These are phyloP conservation scores for Tolypocladium ophioglossoides DNA, from an alignment of 2,329 filamentous ascomycete genomes.

Conservation along the genomic window DNA sequence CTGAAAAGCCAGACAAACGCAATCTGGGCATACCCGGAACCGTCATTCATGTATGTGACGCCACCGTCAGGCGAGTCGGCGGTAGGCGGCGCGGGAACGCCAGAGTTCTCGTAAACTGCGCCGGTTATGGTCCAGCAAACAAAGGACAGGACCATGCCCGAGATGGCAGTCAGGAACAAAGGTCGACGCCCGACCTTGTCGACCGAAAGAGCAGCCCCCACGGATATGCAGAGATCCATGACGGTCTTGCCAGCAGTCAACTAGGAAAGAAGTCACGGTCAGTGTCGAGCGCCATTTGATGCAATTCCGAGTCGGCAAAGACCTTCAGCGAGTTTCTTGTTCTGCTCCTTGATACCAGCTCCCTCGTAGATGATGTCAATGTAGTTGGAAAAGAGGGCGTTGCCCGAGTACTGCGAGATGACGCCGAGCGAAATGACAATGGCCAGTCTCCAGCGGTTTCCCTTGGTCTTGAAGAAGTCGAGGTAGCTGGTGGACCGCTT, in stretches of 20 bases:
- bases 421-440: conserved; percentile 53
- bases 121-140: conserved; percentile 41
- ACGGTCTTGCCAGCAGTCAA: conserved; percentile 46
- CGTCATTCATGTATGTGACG: conserved; percentile 24
- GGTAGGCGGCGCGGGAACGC: not conserved
- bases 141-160: conserved; percentile 37
- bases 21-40: conserved; percentile 42
- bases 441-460: conserved; percentile 53
- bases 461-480: conserved; percentile 51
- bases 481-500: conserved; percentile 40
- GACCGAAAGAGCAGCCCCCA: conserved; percentile 39
- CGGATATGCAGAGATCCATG: conserved; percentile 46
- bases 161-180: conserved; percentile 39
- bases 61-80: conserved; percentile 7
- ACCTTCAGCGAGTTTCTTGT: conserved; percentile 43
- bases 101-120: conserved; percentile 38
- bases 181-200: conserved; percentile 41
- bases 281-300: too few relatives aligned
- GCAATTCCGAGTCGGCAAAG: too few relatives aligned
- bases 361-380: conserved; percentile 51
- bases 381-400: conserved; percentile 58
- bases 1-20: conserved; percentile 50
- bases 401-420: conserved; percentile 59
- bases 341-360: conserved; percentile 47
- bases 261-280: conserved; percentile 6